Percentiles rank a stretch among this genome's conserved stretches.
These are phyloP conservation scores for Leccinum ochraceum DNA, from an alignment of 768 basidiomycete species.

Conservation along the genomic window DNA sequence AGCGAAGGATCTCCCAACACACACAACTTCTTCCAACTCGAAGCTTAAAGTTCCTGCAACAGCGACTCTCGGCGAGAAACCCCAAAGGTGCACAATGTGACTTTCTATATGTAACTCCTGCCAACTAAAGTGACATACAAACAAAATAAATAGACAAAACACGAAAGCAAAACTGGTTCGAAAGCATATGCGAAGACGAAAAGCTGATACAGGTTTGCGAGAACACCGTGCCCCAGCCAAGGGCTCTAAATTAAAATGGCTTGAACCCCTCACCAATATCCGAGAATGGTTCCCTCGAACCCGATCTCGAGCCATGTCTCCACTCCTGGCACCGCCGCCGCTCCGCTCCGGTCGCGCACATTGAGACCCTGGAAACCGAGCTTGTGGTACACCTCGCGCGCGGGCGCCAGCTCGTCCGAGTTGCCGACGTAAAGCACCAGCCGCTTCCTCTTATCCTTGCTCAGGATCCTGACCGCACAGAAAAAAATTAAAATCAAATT, in stretches of 20 bases:
- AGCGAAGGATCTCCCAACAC: background rate
- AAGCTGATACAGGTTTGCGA: background rate
- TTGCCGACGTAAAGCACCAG: conserved; percentile 63
- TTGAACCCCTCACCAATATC: conserved; percentile 18
- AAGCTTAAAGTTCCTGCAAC: background rate
- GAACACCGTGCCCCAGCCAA: background rate
- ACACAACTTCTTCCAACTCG: background rate
- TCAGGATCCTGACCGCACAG: background rate
- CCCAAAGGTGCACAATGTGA: background rate
- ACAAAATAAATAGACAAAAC: background rate
- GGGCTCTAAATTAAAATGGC: background rate
- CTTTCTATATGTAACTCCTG: background rate
- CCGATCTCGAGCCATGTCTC: conserved; percentile 25
- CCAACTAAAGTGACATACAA: background rate
- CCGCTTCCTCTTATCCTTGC: conserved; percentile 35
- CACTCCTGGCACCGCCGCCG: conserved; percentile 7
- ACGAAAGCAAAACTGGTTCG: background rate
- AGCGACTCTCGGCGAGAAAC: too few species aligned
- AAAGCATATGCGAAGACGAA: background rate
- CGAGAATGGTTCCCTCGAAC: conserved; percentile 14
- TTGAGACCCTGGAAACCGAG: conserved; percentile 25
- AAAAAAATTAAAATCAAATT: background rate
- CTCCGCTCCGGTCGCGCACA: background rate
- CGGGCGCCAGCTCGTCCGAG: conserved; percentile 14
- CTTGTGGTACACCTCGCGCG: conserved; percentile 23